These are phyloP conservation scores for Monosporascus sp. DNA, from an alignment of 2,329 filamentous ascomycete species.

Conservation along the genomic window DNA sequence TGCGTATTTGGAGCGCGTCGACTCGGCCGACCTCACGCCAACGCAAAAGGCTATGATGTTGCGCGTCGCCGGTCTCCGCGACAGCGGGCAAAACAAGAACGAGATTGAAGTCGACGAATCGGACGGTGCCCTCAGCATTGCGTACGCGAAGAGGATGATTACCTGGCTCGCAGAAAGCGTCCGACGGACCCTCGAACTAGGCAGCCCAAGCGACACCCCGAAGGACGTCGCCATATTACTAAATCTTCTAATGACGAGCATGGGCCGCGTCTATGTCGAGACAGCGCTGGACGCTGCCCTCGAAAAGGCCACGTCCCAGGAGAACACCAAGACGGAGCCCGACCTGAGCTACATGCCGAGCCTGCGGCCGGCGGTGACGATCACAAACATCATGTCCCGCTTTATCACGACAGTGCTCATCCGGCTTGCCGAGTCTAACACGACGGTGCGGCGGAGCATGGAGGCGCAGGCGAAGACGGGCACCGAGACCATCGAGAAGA, in stretches of 20 bases:
- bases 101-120: conserved; percentile 89
- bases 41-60: conserved; percentile 90
- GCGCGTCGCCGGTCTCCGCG: conserved; percentile 78
- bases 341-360: conserved; percentile 79
- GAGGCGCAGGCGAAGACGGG: conserved; percentile 73
- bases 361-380: conserved; percentile 76
- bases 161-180: conserved; percentile 97
- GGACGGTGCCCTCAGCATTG: conserved; percentile 75
- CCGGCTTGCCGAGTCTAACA: conserved; percentile 80
- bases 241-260: conserved; percentile 75
- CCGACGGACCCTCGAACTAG: conserved; percentile 84
- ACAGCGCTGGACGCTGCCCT: conserved; percentile 63
- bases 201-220: conserved; percentile 78
- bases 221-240: conserved; percentile 88
- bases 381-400: conserved; percentile 88
- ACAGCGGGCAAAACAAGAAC: conserved; percentile 68
- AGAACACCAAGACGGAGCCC: conserved; percentile 76
- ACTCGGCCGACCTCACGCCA: conserved; percentile 80
- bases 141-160: conserved; percentile 95
- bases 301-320: conserved; percentile 70
- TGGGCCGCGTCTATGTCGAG: conserved; percentile 77
- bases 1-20: conserved; percentile 81
- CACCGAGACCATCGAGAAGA: conserved; percentile 76
- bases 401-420: conserved; percentile 89
- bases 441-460: conserved; percentile 85